Conservation (phyloP, 257 asterid species). For the Jasminum sambac region DNA sequence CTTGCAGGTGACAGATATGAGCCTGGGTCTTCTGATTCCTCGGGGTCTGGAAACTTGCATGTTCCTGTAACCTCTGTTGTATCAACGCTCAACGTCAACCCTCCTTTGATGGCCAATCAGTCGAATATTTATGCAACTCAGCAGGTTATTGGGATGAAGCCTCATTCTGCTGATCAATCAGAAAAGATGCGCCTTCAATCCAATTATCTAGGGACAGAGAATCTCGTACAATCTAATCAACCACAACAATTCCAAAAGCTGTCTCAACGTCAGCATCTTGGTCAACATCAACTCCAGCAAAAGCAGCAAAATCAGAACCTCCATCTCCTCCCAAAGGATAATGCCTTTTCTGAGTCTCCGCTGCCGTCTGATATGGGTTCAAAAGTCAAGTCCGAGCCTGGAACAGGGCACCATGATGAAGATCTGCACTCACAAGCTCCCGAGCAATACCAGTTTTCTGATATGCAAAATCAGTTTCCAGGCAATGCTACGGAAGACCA, state of each 20-base stretch:
- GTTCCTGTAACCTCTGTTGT: slow-evolving; percentile 58
- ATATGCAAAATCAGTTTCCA: slow-evolving; percentile 58
- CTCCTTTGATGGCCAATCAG: slow-evolving; percentile 53
- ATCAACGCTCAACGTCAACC: slow-evolving; percentile 48
- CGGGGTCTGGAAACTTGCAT: slow-evolving; percentile 65
- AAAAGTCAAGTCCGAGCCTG: slow-evolving; percentile 55
- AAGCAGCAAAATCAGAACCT: slow-evolving; percentile 60
- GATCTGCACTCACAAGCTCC: slow-evolving; percentile 54
- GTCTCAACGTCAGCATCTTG: slow-evolving; percentile 60
- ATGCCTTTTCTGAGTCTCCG: slow-evolving; percentile 59
- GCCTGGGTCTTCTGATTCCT: slow-evolving; percentile 47
- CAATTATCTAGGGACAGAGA: slow-evolving; percentile 58
- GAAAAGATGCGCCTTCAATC: slow-evolving; percentile 59
- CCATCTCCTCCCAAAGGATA: slow-evolving; percentile 58
- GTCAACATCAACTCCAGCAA: slow-evolving; percentile 65
- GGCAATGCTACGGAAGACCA: slow-evolving; percentile 55
- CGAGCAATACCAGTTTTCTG: slow-evolving; percentile 62
- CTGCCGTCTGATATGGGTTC: slow-evolving; percentile 45
- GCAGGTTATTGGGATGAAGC: slow-evolving; percentile 49
- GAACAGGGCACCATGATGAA: slow-evolving; percentile 43
- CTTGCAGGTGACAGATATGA: slow-evolving; percentile 81
- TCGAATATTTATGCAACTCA: slow-evolving; percentile 49
- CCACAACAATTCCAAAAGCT: slow-evolving; percentile 56
- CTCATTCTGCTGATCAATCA: slow-evolving; percentile 49
- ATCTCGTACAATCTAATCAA: slow-evolving; percentile 54